Percentiles rank a stretch among this genome's conserved stretches.
Evolutionary conservation across 2,329 filamentous ascomycete genomes (phyloP).

Genomic region (Simplicillium sp.): DNA sequence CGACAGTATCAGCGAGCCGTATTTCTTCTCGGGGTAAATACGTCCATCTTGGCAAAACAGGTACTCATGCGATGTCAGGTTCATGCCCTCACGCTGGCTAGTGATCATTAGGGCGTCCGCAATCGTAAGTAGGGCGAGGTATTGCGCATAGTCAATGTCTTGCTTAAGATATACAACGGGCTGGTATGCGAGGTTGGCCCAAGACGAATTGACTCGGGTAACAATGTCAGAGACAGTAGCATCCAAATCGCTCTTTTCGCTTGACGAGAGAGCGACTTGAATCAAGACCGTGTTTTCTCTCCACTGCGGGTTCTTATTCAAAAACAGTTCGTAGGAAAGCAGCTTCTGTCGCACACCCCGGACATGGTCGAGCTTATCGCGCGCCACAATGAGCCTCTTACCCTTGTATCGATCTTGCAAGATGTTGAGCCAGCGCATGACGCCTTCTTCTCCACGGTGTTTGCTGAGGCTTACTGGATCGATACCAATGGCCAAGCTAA

Average conservation of each 20-base stretch:
- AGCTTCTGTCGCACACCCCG: conserved; percentile 91
- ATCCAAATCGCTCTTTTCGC: conserved; percentile 79
- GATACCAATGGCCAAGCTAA: conserved; percentile 80
- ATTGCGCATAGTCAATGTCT: conserved; percentile 87
- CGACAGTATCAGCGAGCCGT: conserved; percentile 82
- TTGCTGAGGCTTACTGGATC: conserved; percentile 67
- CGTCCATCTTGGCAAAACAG: conserved; percentile 86
- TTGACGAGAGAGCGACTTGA: conserved; percentile 85
- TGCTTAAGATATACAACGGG: conserved; percentile 91
- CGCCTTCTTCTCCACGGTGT: conserved; percentile 62
- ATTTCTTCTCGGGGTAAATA: conserved; percentile 59
- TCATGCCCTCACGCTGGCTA: conserved; percentile 94
- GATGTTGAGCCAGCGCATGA: conserved; percentile 67
- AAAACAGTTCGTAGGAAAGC: conserved; percentile 82
- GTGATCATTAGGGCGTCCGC: conserved; percentile 93
- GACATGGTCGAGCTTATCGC: conserved; percentile 89
- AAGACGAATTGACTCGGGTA: conserved; percentile 83
- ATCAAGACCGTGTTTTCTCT: conserved; percentile 81
- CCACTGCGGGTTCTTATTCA: conserved; percentile 90
- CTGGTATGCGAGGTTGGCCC: conserved; percentile 85
- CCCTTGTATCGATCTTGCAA: conserved; percentile 78
- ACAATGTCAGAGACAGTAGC: conserved; percentile 89
- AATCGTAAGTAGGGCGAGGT: conserved; percentile 81
- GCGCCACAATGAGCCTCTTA: conserved; percentile 84
- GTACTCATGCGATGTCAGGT: conserved; percentile 89